Percentiles rank a stretch among this genome's conserved stretches.
Conservation (phyloP, 805 yeast genomes). For the Sugiyamaella mastotermitis region DNA sequence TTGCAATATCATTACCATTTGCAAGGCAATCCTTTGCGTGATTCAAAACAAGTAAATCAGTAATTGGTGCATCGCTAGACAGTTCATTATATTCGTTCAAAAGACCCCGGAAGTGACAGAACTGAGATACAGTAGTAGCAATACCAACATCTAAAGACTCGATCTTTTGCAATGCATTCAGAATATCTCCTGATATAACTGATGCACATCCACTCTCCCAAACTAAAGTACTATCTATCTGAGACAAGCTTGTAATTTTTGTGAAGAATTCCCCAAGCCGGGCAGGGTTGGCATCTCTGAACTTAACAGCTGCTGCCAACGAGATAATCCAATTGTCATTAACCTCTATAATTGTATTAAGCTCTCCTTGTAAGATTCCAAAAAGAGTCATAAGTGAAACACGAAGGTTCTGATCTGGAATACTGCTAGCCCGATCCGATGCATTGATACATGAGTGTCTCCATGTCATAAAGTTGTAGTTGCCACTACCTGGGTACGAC, state of each 20-base stretch:
- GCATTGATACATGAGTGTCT: slow-evolving; percentile 21
- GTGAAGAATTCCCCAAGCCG: slow-evolving; percentile 26
- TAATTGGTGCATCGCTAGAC: slow-evolving; percentile 10
- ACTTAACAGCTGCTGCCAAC: slow-evolving; percentile 24
- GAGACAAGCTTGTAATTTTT: slow-evolving; percentile 16
- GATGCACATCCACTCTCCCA: slow-evolving; percentile 28
- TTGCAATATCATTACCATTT: slow-evolving; percentile 3
- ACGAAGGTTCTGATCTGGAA: slow-evolving; percentile 17
- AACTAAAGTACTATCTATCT: slow-evolving; percentile 22
- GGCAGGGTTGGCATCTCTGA: slow-evolving; percentile 25
- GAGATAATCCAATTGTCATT: slow-evolving; percentile 28
- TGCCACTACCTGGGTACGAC: slow-evolving; percentile 22
- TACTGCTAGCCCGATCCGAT: slow-evolving; percentile 13
- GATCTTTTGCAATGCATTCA: slow-evolving; percentile 19
- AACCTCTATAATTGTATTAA: slow-evolving; percentile 20
- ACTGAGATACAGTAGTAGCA: slow-evolving; percentile 27
- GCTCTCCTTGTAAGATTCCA: slow-evolving; percentile 25
- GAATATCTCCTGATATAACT: slow-evolving; percentile 23
- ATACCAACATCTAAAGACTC: slow-evolving; percentile 24
- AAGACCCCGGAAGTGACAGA: slow-evolving; percentile 24
- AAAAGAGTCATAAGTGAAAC: slow-evolving; percentile 21
- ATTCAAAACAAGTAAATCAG: slow-evolving; percentile 22
- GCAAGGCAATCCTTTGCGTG: slow-evolving; percentile 24
- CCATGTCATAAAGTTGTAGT: slow-evolving; percentile 24
- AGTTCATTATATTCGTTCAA: slow-evolving; percentile 22